Evolutionary conservation across 495 filamentous ascomycete genomes (phyloP).

Genomic region (Glonium stellatum): DNA sequence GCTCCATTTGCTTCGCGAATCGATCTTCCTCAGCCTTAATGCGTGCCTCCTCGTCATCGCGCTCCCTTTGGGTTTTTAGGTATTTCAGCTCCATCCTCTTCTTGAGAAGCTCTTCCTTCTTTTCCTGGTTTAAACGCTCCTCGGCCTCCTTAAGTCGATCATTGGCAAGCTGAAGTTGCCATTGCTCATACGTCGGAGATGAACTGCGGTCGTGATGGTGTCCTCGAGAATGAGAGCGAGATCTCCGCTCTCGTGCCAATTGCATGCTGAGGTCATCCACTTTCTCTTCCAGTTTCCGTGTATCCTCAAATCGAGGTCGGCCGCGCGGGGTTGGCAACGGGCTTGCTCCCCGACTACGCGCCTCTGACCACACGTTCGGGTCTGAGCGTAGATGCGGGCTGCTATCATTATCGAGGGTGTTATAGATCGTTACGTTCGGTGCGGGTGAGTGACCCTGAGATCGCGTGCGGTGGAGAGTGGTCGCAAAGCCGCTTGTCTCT

Average conservation of each 20-base stretch:
- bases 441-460: constrained; percentile 33
- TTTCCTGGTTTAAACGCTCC: constrained; percentile 15
- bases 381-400: constrained; percentile 5
- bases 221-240: constrained; percentile 22
- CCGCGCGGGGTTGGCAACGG: constrained; percentile 18
- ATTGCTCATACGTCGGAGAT: constrained; percentile 8
- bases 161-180: constrained; percentile 7
- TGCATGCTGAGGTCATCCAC: constrained; percentile 26
- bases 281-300: constrained; percentile 28
- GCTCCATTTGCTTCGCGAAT: constrained; percentile 10
- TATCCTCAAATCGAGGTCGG: constrained; percentile 18
- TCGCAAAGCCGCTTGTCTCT: constrained; percentile 8
- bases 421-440: constrained; percentile 35
- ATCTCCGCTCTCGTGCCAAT: constrained; percentile 16
- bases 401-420: constrained; percentile 27
- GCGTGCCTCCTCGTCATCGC: constrained; percentile 13
- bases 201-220: constrained; percentile 16
- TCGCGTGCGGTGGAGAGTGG: constrained; percentile 33
- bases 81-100: constrained; percentile 21
- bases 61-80: constrained; percentile 13
- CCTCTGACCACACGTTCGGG: not conserved
- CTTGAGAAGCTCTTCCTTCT: constrained; percentile 24
- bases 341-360: constrained; percentile 15
- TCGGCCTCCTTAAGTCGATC: constrained; percentile 19
- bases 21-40: constrained; percentile 24